Evolutionary conservation across 306 rosid species (phyloP), one percentile per base, ranked within the genome.

Genomic region (Astragalus glycyphyllos): DNA sequence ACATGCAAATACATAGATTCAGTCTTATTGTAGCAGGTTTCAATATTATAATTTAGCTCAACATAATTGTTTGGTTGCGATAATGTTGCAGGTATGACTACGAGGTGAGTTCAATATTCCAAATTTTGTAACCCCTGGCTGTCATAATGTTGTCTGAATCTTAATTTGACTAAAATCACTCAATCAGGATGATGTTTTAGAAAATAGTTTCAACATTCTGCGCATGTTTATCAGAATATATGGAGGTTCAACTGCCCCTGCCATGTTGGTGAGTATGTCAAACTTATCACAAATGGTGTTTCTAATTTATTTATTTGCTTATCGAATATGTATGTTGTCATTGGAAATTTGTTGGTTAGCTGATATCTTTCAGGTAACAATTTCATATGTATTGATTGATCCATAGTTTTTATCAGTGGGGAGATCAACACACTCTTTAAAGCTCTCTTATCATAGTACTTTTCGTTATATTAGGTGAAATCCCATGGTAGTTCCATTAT

Each of bases 111-210:
- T 77, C 71, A 48, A 14, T 11, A 12, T 15, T 74, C 63, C 59
- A 13, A 38, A 56, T 48, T 67, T 51, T 51, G 63, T 44, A 48
- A 68, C 72, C 53, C 29, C 50, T 20, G 23, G 49, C 38, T 4
- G 56, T 5, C 45, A 46, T 54, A 29, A 4, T 62, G 47, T 54
- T 48, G 56, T 68, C 23, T 23, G 51, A 48, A 72, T 80, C 45
- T 60, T 44, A 46, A 64, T 58, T 66, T 35, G 47, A 80, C 61
- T 7, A 31, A 68, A 67, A 23, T 34, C 40, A 63, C 34, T 77
- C 73, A 3, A 86, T 80, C 83, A 93, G 98, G 97, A 88, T 63
- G 98, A 93, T 78, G 98, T 93, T n/a, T 41, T 85, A 48, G 96
- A 90, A 79, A 93, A 88, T 56, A 88, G 70, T 82, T 93, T 90